Conservation (phyloP, 345 rosid genomes). For the Populus deltoides region DNA sequence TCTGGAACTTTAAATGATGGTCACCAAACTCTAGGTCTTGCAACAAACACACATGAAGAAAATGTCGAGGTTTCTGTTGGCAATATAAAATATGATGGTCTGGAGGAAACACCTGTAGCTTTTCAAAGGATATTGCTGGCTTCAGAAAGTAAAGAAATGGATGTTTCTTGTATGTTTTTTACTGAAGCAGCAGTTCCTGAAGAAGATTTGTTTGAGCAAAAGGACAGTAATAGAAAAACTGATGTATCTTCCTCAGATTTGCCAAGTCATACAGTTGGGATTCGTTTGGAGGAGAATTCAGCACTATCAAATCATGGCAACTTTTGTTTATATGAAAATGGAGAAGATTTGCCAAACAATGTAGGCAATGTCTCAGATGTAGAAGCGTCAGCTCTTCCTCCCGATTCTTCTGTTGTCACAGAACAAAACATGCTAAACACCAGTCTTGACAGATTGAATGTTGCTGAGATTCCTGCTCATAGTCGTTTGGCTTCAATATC, state of each 20-base stretch:
- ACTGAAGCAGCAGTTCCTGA: slow-evolving; percentile 15
- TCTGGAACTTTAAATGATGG: slow-evolving; percentile 53
- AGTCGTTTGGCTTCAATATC: slow-evolving; percentile 48
- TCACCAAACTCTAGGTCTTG: slow-evolving; percentile 52
- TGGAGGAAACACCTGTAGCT: slow-evolving; percentile 37
- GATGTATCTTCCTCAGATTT: slow-evolving; percentile 42
- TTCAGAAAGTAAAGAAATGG: slow-evolving; percentile 37
- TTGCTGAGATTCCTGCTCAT: slow-evolving; percentile 35
- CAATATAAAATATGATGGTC: slow-evolving; percentile 32
- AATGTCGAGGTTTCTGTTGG: slow-evolving; percentile 36
- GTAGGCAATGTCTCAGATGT: slow-evolving; percentile 33
- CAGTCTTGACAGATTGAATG: slow-evolving; percentile 32
- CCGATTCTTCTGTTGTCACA: slow-evolving; percentile 32
- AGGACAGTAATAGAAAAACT: slow-evolving; percentile 33
- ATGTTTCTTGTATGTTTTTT: slow-evolving; percentile 25
- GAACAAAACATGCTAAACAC: slow-evolving; percentile 22
- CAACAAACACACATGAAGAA: slow-evolving; percentile 37
- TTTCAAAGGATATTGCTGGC: slow-evolving; percentile 31
- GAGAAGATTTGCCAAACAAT: slow-evolving; percentile 36
- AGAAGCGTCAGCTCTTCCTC: slow-evolving; percentile 37
- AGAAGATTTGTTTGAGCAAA: slow-evolving; percentile 24
- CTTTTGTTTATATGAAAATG: slow-evolving; percentile 33
- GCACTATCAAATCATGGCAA: slow-evolving; percentile 25
- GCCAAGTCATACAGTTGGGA: slow-evolving; percentile 25
- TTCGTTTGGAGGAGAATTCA: slow-evolving; percentile 41